phyloP scores from a whole-genome alignment of 225 moss, liverwort and hornwort genomes.

The Takakia lepidozioides region DNA sequence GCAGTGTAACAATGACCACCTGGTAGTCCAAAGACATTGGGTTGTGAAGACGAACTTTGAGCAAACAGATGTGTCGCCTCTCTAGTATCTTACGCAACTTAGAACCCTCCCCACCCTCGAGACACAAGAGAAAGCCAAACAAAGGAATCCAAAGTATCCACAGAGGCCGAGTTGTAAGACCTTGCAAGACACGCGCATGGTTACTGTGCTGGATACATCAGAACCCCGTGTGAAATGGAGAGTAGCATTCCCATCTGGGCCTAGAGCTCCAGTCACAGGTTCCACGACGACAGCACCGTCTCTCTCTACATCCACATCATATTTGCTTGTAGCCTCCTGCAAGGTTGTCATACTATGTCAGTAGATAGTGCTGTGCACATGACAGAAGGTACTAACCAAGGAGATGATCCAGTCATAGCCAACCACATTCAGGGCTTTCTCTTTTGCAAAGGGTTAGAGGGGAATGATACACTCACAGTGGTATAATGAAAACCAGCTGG shows the following conservation, averaged over 20 bases:
- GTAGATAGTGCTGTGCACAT: no score
- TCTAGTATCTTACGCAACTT: no score
- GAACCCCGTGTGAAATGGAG: conserved; percentile 58
- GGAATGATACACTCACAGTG: conserved; percentile 21
- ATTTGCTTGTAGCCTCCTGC: conserved; percentile 94
- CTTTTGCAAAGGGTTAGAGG: no score
- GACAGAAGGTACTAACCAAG: no score
- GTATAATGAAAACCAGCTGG: conserved; percentile 83
- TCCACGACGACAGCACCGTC: conserved; percentile 55
- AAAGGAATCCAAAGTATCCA: neutral
- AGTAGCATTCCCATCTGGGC: conserved; percentile 62
- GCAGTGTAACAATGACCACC: no score
- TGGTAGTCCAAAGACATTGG: no score
- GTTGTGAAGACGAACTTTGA: no score
- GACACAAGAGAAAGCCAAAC: neutral
- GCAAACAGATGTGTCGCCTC: neutral
- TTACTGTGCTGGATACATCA: conserved; percentile 18
- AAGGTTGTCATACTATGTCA: no score
- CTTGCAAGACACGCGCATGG: conserved; percentile 84
- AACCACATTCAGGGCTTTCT: no score
- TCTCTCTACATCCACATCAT: conserved; percentile 65
- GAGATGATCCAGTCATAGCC: no score
- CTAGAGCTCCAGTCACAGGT: conserved; percentile 64
- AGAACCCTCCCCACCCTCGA: no score
- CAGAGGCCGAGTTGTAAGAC: conserved; percentile 12